These are phyloP conservation scores for Amaranthus palmeri DNA, from an alignment of 148 eudicot species.

Conservation along the genomic window DNA sequence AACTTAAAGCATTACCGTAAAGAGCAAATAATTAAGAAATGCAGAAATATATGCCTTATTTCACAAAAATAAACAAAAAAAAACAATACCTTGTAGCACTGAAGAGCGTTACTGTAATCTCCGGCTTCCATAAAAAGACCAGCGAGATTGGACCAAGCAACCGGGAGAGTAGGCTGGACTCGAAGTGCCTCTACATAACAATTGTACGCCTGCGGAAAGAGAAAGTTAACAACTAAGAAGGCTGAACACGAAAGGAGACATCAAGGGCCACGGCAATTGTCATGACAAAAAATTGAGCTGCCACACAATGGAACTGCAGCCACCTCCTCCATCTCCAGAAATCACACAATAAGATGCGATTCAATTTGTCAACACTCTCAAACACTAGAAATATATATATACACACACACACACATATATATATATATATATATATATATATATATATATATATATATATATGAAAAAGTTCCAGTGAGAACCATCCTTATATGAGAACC, in stretches of 20 bases:
- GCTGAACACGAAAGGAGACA: no score
- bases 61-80: background rate
- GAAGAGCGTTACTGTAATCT: constrained; percentile 76
- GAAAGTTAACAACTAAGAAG: constrained; percentile 1
- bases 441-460: no score
- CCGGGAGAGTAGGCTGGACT: constrained; percentile 76
- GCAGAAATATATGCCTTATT: background rate
- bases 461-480: no score
- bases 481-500: no score
- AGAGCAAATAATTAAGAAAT: background rate
- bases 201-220: constrained; percentile 64
- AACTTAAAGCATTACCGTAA: background rate
- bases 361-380: constrained; percentile 8
- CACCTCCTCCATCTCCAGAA: no score
- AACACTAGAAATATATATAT: no score
- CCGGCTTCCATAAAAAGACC: constrained; percentile 93
- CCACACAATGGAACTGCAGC: no score
- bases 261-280: no score
- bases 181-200: constrained; percentile 92
- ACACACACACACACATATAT: no score
- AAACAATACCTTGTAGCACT: constrained; percentile 71
- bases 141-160: constrained; percentile 97
- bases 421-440: no score
- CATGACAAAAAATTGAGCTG: no score
- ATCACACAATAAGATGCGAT: background rate